phyloP scores from a whole-genome alignment of 1,284 basidiomycete species.

The Hemileia vastatrix region DNA sequence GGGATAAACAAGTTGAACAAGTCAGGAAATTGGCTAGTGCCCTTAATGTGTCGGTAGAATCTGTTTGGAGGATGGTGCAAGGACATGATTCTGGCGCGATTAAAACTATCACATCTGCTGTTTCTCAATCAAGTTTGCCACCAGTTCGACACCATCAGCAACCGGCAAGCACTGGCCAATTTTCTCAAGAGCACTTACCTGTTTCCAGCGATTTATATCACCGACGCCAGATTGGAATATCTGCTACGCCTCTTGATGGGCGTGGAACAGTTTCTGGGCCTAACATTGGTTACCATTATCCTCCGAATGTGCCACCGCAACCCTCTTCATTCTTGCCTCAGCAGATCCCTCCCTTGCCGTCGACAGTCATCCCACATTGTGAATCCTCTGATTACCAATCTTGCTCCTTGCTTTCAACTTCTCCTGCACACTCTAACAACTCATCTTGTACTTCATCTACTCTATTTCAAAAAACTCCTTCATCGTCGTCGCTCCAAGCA shows the following conservation, averaged over 20 bases:
- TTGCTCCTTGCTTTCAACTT: no score
- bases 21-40: slow-evolving; percentile 14
- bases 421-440: no score
- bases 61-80: slow-evolving; percentile 20
- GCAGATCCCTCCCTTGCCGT: no score
- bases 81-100: slow-evolving; percentile 18
- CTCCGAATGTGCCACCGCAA: no score
- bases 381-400: no score
- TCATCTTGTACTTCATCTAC: no score
- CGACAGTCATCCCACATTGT: no score
- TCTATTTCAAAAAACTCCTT: no score
- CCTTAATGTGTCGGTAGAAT: slow-evolving; percentile 13
- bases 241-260: background rate
- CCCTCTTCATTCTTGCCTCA: no score
- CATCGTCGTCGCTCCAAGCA: background rate
- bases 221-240: background rate
- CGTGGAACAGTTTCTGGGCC: background rate
- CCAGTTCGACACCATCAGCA: background rate
- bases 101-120: slow-evolving; percentile 13
- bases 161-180: background rate
- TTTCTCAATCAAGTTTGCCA: background rate
- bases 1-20: slow-evolving; percentile 34
- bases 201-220: background rate
- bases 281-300: background rate
- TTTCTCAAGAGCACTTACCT: background rate